Evolutionary conservation across 2,329 filamentous ascomycete species (phyloP), one percentile per base, ranked within the genome.

Genomic region (Aspergillus brunneoviolaceus): DNA sequence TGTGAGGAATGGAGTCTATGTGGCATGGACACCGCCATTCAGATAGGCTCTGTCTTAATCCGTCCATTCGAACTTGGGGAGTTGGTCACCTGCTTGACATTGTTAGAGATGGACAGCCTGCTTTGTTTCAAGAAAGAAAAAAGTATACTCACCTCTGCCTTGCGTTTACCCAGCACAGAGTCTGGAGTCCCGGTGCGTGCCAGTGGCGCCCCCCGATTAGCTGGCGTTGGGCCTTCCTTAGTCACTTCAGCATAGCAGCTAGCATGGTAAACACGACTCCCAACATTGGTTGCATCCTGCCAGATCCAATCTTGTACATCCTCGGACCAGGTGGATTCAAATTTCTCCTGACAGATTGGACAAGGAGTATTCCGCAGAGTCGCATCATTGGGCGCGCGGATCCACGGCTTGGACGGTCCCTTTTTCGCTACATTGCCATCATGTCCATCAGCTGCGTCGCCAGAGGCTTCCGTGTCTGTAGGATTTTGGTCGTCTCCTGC

Each of bases 301-400:
- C 95, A 98, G 47, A 99, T 94, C 85, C 93, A 98, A 71, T 99
- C 94, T 76, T 98, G 92, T 19, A 90, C 90, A 63, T 96, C 92
- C 68, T 96, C 92, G 6, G 94, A 87, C 89, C 92, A 98, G 65
- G 90, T 89, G 65, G 90, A 92, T 77, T 96, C 90, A 69, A 99
- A 98, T 66, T 90, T 89, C 73, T 99, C 95, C 74, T 96, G 93
- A 74, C 95, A 98, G 67, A 99, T 96, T 2, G 92, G 92, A 71
- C 95, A 99, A 1, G 90, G 84, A 16, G 86, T 89, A 71, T 92
- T 93, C 60, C 89, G 85, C 27, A 90, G 82, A 27, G 86, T 84
- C 19, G 87, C 84, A 65, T 94, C 89, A 54, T 93, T 90, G 0
- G 94, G 95, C 1, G 95, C 93, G 2, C 88, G 86, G 12, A 99